Evolutionary conservation across 1,139 yeast species (phyloP), one percentile per base, ranked within the genome.

Genomic region (Hemisphaericaspora lyxosophila): DNA sequence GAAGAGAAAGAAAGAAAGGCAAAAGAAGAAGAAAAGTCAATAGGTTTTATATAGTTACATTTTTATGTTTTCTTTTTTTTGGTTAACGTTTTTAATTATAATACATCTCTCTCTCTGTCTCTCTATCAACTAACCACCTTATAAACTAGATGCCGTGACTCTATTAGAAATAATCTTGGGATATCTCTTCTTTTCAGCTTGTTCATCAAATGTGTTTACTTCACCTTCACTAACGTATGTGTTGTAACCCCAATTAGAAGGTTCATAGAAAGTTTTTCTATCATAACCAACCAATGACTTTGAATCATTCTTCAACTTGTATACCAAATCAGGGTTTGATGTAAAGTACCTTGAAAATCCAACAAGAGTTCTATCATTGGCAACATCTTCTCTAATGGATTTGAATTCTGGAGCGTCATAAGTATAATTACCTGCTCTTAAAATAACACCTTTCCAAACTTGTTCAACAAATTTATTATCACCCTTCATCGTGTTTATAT

Each of bases 241-340:
- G 38, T 59, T 60, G 44, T 59, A 60, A 13, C 62, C 62, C 57
- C 55, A 55, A 41, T 58, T 59, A 24, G 31, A 36, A 3, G 35
- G 24, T 8, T 36, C 36, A 43, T 60, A 61, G 45, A 61, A 61
- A 4, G 47, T 34, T 12, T 35, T 40, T 46, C 65, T 51, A 16
- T 57, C 46, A 41, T 60, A 61, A 17, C 53, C 52, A 34, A 60
- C 67, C 49, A 77, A 61, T 18, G 63, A 63, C 31, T 49, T 41
- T 11, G 76, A 76, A 33, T 73, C 59, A 35, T 39, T 31, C 41
- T 64, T 62, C 29, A 77, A 54, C 53, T 79, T 67, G 12, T 61
- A 47, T 6, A 65, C 70, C 33, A 78, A 60, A 54, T 78, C 82
- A 5, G 82, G 82, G 55, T 76, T 78, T 2, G 80, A 60, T 34